These are phyloP conservation scores for Linum trigynum DNA, from an alignment of 345 rosid genomes.

Conservation along the genomic window DNA sequence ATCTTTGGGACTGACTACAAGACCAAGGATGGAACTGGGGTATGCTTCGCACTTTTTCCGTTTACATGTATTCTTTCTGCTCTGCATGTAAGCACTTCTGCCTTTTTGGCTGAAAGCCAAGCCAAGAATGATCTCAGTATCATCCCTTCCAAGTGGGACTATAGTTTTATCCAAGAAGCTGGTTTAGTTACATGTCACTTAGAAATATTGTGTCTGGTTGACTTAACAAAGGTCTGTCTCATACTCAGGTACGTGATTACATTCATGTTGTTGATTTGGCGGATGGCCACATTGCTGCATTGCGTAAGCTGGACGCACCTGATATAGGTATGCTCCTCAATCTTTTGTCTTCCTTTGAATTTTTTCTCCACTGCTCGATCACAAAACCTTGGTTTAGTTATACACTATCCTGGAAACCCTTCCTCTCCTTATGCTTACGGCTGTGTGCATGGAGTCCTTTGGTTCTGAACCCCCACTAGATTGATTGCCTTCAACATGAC, in stretches of 20 bases:
- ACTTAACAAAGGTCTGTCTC: constrained; percentile 2
- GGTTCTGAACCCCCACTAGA: not conserved
- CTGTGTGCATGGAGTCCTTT: too few relatives aligned
- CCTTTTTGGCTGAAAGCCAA: too few relatives aligned
- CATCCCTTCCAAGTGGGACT: too few relatives aligned
- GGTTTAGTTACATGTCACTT: not conserved
- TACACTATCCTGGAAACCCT: too few relatives aligned
- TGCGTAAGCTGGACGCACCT: constrained; percentile 52
- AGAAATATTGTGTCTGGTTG: not conserved
- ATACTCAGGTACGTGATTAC: constrained; percentile 80
- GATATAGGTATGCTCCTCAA: constrained; percentile 42
- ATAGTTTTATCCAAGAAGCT: too few relatives aligned
- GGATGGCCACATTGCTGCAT: constrained; percentile 90
- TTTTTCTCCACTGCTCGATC: not conserved
- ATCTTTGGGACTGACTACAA: constrained; percentile 79
- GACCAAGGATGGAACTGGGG: constrained; percentile 96
- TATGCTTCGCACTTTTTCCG: constrained; percentile 24
- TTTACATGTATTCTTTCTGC: not conserved
- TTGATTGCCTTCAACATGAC: not conserved
- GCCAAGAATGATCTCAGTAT: too few relatives aligned
- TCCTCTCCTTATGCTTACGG: too few relatives aligned
- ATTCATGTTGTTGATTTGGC: constrained; percentile 91
- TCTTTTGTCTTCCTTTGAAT: not conserved
- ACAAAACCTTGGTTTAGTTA: not conserved
- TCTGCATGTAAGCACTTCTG: too few relatives aligned